Base-by-base conservation (phyloP, 2,329 filamentous ascomycete species). In the Alternaria gansuensis region DNA sequence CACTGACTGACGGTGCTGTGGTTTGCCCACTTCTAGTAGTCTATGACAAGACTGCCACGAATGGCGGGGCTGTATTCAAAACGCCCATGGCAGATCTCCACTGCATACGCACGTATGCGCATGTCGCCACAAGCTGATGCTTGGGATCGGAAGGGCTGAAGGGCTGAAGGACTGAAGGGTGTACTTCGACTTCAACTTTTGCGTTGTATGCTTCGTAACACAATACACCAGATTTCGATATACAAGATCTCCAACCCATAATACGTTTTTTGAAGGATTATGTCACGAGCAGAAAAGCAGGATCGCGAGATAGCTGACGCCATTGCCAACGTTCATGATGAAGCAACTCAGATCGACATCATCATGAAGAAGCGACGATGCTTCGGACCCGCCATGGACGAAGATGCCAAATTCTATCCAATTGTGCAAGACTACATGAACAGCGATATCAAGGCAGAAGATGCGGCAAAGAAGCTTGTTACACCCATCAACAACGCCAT, bases 261-360 rank as follows among this genome's bases (percentile, higher is more conserved):
- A 28, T 24, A 0, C 9, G 1, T 4, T 1, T 23, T 1, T 14
- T 23, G 21, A 48, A 24, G 5, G 11, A 48, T n/a, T 6, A 55
- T 34, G 36, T 17, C 28, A 11, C 8, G 13, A 10, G 21, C 13
- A 28, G 37, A 29, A 11, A 11, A 40, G 21, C 37, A 21, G 21
- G 37, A 40, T 14, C 51, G 23, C 8, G 36, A 43, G 21, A 50
- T 50, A 23, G n/a, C 17, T 1, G 6, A 24, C 14, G 28, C 44
- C 10, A 55, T 55, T 14, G 36, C 52, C 28, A 41, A 50, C 7
- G 39, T 41, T n/a, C 9, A 33, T 14, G 52, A 55, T 50, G 44
- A 55, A 49, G 52, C 52, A n/a, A 40, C 34, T 4, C 44, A 55
- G 7, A 50, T 55, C 37, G 45, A 51, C 45, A 55, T 50, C 11